These are phyloP conservation scores for Begonia peltatifolia DNA, from an alignment of 306 rosid species.

Conservation along the genomic window DNA sequence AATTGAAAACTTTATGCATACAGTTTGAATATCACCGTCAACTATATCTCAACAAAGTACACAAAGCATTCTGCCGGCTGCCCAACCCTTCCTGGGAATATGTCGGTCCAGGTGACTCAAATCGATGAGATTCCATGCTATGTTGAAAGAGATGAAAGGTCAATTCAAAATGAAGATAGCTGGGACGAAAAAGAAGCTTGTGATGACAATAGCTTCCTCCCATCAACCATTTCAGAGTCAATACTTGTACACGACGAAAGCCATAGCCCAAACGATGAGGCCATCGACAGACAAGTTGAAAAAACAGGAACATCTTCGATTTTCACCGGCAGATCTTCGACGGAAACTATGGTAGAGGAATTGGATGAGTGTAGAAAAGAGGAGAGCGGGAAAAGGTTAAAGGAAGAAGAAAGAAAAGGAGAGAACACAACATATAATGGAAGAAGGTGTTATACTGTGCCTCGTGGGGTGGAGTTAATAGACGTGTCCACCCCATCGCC, in stretches of 20 bases:
- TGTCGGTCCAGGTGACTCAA: conserved; percentile 46
- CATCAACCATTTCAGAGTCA: conserved; percentile 16
- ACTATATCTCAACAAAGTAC: conserved; percentile 76
- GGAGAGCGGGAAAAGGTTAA: conserved; percentile 10
- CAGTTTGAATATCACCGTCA: conserved; percentile 72
- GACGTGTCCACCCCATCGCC: conserved; percentile 82
- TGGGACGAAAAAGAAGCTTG: conserved; percentile 16
- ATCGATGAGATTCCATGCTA: conserved; percentile 85
- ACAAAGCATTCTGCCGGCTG: conserved; percentile 62
- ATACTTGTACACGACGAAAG: conserved; percentile 11
- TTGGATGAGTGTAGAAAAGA: not conserved
- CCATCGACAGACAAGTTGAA: conserved; percentile 5
- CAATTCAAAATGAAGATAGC: conserved; percentile 36
- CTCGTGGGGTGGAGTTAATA: conserved; percentile 43
- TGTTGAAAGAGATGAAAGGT: conserved; percentile 21
- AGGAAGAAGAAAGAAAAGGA: conserved; percentile 11
- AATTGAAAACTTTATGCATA: conserved; percentile 16
- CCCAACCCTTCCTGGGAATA: conserved; percentile 56
- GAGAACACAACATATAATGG: conserved; percentile 6
- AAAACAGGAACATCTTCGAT: conserved; percentile 20
- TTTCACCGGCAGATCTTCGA: not conserved
- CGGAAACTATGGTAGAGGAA: conserved; percentile 18
- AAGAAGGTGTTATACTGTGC: conserved; percentile 10
- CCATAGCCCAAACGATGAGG: not conserved
- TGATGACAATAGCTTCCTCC: conserved; percentile 10